Conservation (phyloP, 1,284 basidiomycete species). For the Mycosarcoma mackinlayi region DNA sequence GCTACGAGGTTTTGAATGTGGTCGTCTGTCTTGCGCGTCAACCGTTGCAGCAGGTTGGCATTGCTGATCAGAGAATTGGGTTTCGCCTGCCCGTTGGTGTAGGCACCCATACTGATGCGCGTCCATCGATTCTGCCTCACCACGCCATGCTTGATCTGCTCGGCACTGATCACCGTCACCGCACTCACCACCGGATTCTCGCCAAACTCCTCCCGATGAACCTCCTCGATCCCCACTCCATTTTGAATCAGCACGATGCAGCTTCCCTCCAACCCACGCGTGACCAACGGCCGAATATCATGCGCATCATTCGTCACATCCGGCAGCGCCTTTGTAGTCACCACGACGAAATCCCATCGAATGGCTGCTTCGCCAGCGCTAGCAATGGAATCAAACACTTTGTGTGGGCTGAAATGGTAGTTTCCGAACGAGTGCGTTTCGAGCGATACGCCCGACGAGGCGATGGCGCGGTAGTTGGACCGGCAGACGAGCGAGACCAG, state of each 20-base stretch:
- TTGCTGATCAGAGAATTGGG: constrained; percentile 34
- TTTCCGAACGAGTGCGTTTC: constrained; percentile 69
- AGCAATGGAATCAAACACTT: constrained; percentile 66
- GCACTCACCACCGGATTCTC: constrained; percentile 68
- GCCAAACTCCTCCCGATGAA: constrained; percentile 67
- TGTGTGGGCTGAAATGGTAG: constrained; percentile 69
- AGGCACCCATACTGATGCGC: constrained; percentile 70
- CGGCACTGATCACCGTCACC: constrained; percentile 70
- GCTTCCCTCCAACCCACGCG: constrained; percentile 30
- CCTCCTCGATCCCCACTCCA: constrained; percentile 70
- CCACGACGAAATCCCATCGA: constrained; percentile 70
- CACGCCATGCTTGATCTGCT: constrained; percentile 68
- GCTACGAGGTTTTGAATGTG: constrained; percentile 56
- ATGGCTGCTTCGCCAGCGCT: constrained; percentile 24
- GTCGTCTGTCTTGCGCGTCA: constrained; percentile 13
- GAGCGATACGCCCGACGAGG: constrained; percentile 66
- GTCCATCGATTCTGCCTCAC: constrained; percentile 71
- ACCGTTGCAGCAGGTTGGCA: constrained; percentile 15
- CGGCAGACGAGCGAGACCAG: constrained; percentile 70
- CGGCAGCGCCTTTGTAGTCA: constrained; percentile 70
- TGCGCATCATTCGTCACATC: constrained; percentile 69
- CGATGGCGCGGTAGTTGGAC: constrained; percentile 70
- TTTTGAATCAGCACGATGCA: constrained; percentile 70
- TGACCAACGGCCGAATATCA: constrained; percentile 65
- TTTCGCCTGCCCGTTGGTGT: constrained; percentile 55